Evolutionary conservation across 2,329 filamentous ascomycete genomes (phyloP).

Genomic region (Ceratocystis variospora): DNA sequence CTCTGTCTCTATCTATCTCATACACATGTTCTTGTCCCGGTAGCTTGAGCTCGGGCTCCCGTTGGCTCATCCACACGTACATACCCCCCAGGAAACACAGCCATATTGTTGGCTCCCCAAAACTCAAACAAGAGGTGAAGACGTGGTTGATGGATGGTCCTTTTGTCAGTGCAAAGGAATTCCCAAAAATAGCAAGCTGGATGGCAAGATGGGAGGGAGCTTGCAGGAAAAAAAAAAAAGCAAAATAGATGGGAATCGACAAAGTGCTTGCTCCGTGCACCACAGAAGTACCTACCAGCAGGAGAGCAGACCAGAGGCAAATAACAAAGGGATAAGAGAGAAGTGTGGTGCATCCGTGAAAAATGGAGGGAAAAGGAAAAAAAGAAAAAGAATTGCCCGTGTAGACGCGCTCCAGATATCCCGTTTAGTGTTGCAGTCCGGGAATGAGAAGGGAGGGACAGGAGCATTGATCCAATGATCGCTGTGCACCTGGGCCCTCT

Average conservation of each 20-base stretch:
- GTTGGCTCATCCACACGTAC: background rate
- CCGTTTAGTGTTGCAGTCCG: background rate
- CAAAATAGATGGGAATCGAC: background rate
- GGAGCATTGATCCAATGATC: constrained; percentile 6
- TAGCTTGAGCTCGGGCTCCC: background rate
- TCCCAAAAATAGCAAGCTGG: constrained; percentile 2
- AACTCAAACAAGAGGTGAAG: background rate
- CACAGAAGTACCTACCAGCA: constrained; percentile 4
- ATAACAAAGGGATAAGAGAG: background rate
- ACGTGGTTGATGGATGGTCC: background rate
- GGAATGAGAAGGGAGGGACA: background rate
- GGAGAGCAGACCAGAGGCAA: constrained; percentile 2
- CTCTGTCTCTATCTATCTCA: background rate
- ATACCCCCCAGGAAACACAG: no score
- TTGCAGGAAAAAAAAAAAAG: background rate
- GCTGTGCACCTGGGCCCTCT: background rate
- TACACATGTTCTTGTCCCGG: background rate
- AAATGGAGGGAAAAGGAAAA: background rate
- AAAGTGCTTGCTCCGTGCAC: background rate
- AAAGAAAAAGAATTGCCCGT: background rate
- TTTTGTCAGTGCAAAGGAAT: constrained; percentile 1
- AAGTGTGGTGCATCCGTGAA: no score
- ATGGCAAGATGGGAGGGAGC: background rate
- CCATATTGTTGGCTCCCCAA: background rate
- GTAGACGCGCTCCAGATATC: background rate